phyloP scores from a whole-genome alignment of 169 alveolate genomes.

The Cryptosporidium muris region DNA sequence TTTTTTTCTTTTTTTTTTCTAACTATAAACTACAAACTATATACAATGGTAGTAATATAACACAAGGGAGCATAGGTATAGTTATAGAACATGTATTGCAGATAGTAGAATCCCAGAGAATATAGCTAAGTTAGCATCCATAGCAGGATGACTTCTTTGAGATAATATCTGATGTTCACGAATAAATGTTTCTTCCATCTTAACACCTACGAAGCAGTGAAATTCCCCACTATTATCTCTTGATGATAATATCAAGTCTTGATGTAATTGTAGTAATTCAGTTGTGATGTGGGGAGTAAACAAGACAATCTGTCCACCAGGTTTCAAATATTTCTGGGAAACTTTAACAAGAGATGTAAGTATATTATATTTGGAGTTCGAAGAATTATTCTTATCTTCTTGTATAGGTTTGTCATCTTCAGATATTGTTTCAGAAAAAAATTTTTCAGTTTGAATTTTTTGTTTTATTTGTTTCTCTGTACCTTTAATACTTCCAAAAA shows the following conservation, averaged over 20 bases:
- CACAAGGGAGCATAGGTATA: not conserved
- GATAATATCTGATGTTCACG: conserved; percentile 57
- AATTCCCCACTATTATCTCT: conserved; percentile 27
- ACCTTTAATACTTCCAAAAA: not conserved
- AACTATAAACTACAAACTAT: too few species aligned
- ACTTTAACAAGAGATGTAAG: conserved; percentile 9
- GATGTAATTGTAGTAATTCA: conserved; percentile 53
- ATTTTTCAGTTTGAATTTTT: not conserved
- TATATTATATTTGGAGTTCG: not conserved
- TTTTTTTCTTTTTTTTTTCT: too few species aligned
- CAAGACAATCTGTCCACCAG: conserved; percentile 47
- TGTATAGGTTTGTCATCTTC: not conserved
- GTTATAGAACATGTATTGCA: conserved; percentile 37
- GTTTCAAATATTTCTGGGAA: conserved; percentile 57
- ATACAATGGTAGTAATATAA: too few species aligned
- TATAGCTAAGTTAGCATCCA: conserved; percentile 67
- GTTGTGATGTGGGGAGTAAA: conserved; percentile 67
- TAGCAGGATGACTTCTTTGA: conserved; percentile 70
- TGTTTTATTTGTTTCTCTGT: not conserved
- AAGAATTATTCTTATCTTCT: not conserved
- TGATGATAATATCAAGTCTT: conserved; percentile 34
- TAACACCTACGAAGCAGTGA: conserved; percentile 53
- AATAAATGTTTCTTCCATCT: conserved; percentile 62
- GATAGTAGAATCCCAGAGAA: conserved; percentile 62
- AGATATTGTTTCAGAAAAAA: not conserved